These are phyloP conservation scores for Stachybotrys chlorohalonatus DNA, from an alignment of 2,329 filamentous ascomycete genomes.

Conservation along the genomic window DNA sequence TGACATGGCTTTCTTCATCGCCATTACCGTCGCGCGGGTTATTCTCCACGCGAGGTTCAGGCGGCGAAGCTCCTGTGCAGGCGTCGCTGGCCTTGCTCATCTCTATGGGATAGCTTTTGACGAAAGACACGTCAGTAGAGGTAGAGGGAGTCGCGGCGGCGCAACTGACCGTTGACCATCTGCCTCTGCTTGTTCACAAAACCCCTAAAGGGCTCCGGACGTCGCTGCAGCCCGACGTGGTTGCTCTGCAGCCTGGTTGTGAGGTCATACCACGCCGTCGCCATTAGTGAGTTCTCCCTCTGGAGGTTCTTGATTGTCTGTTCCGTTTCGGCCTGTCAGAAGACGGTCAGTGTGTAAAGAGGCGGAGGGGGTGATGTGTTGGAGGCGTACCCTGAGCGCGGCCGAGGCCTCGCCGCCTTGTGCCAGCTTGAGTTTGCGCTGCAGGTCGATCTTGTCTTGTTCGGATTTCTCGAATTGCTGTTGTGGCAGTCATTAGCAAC, in stretches of 20 bases:
- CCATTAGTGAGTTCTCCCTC: constrained; percentile 69
- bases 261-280: constrained; percentile 81
- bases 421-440: constrained; percentile 43
- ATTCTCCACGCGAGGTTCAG: too few species aligned
- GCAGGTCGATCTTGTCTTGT: constrained; percentile 45
- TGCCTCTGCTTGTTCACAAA: constrained; percentile 80
- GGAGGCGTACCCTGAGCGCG: constrained; percentile 41
- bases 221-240: constrained; percentile 66
- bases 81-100: constrained; percentile 19
- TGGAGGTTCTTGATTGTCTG: constrained; percentile 59
- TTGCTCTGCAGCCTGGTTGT: constrained; percentile 73
- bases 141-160: constrained; percentile 31
- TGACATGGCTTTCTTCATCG: background rate
- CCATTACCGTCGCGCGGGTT: background rate
- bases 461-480: constrained; percentile 53
- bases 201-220: constrained; percentile 66
- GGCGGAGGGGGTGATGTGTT: background rate
- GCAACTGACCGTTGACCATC: constrained; percentile 52
- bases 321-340: constrained; percentile 37
- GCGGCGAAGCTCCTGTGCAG: background rate
- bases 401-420: constrained; percentile 39
- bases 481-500: background rate
- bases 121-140: constrained; percentile 29
- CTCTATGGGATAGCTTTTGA: constrained; percentile 34
- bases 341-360: background rate